Evolutionary conservation across 345 rosid genomes (phyloP), one percentile per base, ranked within the genome.

Genomic region (Euphorbia pulcherrima): DNA sequence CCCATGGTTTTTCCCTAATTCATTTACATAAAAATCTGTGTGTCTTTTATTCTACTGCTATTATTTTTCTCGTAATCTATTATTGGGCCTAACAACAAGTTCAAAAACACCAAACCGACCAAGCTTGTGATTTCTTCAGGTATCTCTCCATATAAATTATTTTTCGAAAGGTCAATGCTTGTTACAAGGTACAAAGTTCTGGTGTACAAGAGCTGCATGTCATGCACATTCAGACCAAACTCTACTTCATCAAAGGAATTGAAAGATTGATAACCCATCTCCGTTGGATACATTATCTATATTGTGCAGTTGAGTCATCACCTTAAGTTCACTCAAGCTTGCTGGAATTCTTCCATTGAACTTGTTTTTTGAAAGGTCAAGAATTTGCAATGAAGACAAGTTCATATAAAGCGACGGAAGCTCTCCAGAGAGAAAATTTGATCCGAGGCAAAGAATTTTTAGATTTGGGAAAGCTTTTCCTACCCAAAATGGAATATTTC

Each of bases 271-370:
- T n/a, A n/a, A n/a, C n/a, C n/a, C n/a, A n/a, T n/a, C n/a, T n/a
- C n/a, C n/a, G n/a, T n/a, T n/a, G n/a, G n/a, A n/a, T n/a, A n/a
- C n/a, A n/a, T n/a, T n/a, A n/a, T n/a, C n/a, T n/a, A n/a, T n/a
- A n/a, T n/a, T n/a, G n/a, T n/a, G n/a, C 82, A 81, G 66, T 80
- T 55, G 14, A 78, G 74, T 60, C 76, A 82, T 82, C 46, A 83
- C 82, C 60, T 72, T 57, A 21, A 80, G 68, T 63, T 76, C 68
- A 11, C 81, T 81, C 18, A 82, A 61, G 58, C 77, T 75, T 0
- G 61, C 46, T 0, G 83, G 80, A 72, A 82, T 62, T 4, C 30
- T 71, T 8, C 37, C 37, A 33, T 33, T 33, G 37, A 33, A 33
- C 37, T 33, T 33, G 37, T 33, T 33, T 33, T 33, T 33, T 33